These are phyloP conservation scores for Entomortierella lignicola DNA, from an alignment of 192 early-diverging fungal genomes.

Conservation along the genomic window DNA sequence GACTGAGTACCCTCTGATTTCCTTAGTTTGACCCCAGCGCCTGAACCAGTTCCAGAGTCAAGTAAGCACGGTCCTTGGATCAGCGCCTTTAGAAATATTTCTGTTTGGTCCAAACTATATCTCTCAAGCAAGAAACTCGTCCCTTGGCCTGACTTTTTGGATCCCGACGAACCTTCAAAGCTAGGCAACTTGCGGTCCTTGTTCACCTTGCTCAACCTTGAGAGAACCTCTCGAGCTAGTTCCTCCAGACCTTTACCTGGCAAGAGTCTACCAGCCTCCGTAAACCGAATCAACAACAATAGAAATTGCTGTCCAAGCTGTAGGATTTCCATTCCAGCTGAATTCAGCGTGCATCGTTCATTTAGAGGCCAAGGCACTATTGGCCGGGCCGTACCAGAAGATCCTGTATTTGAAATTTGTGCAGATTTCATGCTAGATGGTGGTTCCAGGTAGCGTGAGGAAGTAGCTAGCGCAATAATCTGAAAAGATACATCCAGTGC, in stretches of 20 bases:
- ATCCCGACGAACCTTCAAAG: neutral
- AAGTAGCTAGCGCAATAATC: slow-evolving; percentile 19
- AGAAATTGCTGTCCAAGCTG: slow-evolving; percentile 44
- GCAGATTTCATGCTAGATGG: neutral
- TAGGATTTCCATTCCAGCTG: slow-evolving; percentile 28
- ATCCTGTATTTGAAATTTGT: neutral
- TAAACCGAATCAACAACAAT: slow-evolving; percentile 34
- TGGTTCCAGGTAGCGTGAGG: slow-evolving; percentile 17
- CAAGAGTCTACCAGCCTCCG: slow-evolving; percentile 23
- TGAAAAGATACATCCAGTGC: slow-evolving; percentile 33
- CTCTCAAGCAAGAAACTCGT: slow-evolving; percentile 20
- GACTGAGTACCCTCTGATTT: neutral
- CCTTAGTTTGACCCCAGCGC: slow-evolving; percentile 18
- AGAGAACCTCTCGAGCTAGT: slow-evolving; percentile 23
- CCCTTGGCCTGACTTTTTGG: neutral
- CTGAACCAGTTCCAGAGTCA: slow-evolving; percentile 38
- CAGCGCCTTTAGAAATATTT: slow-evolving; percentile 37
- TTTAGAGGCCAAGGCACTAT: slow-evolving; percentile 25
- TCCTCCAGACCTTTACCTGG: slow-evolving; percentile 29
- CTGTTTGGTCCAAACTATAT: slow-evolving; percentile 30
- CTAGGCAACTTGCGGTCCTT: slow-evolving; percentile 19
- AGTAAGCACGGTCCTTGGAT: slow-evolving; percentile 37
- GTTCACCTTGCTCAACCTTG: slow-evolving; percentile 32
- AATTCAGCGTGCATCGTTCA: slow-evolving; percentile 9
- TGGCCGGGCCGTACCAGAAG: neutral